phyloP scores from a whole-genome alignment of 306 rosid genomes.

The Boehmeria nivea region DNA sequence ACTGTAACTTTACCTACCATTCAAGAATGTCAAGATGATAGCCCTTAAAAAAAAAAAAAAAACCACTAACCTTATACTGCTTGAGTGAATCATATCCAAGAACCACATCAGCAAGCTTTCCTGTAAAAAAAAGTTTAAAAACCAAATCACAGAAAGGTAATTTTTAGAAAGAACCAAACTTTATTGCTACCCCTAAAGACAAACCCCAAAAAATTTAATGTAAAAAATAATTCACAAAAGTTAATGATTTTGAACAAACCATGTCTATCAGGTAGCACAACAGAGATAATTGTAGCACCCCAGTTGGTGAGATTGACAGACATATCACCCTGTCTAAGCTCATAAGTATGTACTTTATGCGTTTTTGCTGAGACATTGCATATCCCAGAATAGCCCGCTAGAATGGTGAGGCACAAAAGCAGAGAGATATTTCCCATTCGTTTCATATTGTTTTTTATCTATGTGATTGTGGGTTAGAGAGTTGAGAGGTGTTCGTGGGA shows the following conservation, averaged over 20 bases:
- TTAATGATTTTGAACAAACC: conserved; percentile 26
- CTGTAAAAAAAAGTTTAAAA: conserved; percentile 26
- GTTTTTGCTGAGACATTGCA: conserved; percentile 21
- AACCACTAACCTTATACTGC: conserved; percentile 45
- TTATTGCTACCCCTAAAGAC: conserved; percentile 4
- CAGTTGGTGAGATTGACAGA: conserved; percentile 49
- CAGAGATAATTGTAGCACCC: conserved; percentile 53
- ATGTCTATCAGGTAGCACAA: conserved; percentile 41
- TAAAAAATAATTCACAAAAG: not conserved
- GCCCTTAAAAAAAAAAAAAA: not conserved
- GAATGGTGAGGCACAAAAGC: conserved; percentile 27
- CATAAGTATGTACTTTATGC: conserved; percentile 25
- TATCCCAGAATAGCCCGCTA: conserved; percentile 31
- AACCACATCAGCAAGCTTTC: conserved; percentile 65
- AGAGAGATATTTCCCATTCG: conserved; percentile 27
- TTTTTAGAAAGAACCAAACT: not conserved
- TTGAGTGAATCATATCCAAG: conserved; percentile 69
- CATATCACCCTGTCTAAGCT: conserved; percentile 37
- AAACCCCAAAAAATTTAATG: not conserved
- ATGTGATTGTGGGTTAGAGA: too few species aligned
- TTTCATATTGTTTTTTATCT: not conserved
- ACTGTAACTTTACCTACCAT: not conserved
- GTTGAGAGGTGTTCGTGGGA: too few species aligned
- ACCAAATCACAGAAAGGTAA: not conserved
- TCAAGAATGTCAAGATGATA: not conserved